These are phyloP conservation scores for Malassezia nana DNA, from an alignment of 1,284 basidiomycete species.

Conservation along the genomic window DNA sequence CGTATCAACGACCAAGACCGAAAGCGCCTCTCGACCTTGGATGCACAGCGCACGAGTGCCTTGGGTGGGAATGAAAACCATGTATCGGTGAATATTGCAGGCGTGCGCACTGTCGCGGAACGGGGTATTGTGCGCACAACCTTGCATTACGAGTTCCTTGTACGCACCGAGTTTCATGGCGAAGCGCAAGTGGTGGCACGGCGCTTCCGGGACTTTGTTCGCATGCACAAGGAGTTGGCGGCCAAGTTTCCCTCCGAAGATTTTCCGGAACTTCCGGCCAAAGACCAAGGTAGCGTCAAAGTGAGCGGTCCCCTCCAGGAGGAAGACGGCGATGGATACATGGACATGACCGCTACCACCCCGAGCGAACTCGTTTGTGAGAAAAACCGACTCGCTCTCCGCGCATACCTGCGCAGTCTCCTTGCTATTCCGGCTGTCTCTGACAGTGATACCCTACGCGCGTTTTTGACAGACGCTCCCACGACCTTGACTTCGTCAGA, in stretches of 20 bases:
- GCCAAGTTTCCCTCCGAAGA: constrained; percentile 36
- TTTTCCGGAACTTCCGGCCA: constrained; percentile 29
- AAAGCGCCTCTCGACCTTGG: constrained; percentile 25
- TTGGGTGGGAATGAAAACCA: too few relatives aligned
- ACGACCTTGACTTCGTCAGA: constrained; percentile 66
- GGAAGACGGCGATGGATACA: background rate
- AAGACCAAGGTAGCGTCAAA: constrained; percentile 32
- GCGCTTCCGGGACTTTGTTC: constrained; percentile 83
- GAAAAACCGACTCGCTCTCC: constrained; percentile 86
- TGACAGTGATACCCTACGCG: constrained; percentile 71
- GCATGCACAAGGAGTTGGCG: constrained; percentile 33
- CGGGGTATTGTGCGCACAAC: constrained; percentile 35
- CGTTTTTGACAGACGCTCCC: constrained; percentile 73
- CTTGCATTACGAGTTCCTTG: constrained; percentile 65
- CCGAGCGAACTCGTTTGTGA: constrained; percentile 53
- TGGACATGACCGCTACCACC: constrained; percentile 22
- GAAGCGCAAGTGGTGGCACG: constrained; percentile 66
- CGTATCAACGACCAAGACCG: constrained; percentile 36
- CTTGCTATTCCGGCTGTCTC: constrained; percentile 62
- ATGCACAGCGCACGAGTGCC: constrained; percentile 23
- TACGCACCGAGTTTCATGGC: constrained; percentile 67
- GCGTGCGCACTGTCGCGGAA: constrained; percentile 30
- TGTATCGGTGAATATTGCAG: constrained; percentile 41
- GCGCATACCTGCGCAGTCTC: constrained; percentile 76
- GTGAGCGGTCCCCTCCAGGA: constrained; percentile 17